These are phyloP conservation scores for Ilyonectria destructans DNA, from an alignment of 2,329 filamentous ascomycete species.

Conservation along the genomic window DNA sequence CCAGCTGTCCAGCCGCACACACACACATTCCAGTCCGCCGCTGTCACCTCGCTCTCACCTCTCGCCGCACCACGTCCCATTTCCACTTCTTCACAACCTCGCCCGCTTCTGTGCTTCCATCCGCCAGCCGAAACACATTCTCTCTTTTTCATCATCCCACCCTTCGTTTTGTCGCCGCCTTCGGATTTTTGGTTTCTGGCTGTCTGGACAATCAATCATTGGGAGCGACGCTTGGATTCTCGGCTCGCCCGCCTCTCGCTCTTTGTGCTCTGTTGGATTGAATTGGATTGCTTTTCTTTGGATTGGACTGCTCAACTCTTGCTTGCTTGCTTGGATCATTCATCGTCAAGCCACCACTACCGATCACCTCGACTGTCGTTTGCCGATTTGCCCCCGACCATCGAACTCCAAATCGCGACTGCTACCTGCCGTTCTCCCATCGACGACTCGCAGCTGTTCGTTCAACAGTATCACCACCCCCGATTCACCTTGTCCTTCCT, in stretches of 20 bases:
- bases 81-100: conserved; percentile 40
- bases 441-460: conserved; percentile 31
- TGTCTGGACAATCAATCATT: conserved; percentile 29
- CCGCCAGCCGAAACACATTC: conserved; percentile 29
- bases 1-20: conserved; percentile 23
- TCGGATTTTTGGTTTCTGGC: conserved; percentile 36
- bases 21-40: conserved; percentile 30
- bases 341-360: conserved; percentile 13
- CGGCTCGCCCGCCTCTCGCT: conserved; percentile 25
- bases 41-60: conserved; percentile 34
- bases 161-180: conserved; percentile 32
- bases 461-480: conserved; percentile 44
- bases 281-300: conserved; percentile 15
- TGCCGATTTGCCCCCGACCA: conserved; percentile 16
- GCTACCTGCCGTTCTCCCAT: conserved; percentile 22
- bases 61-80: conserved; percentile 30
- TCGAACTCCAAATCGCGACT: conserved; percentile 24
- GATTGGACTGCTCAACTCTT: conserved; percentile 18
- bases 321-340: conserved; percentile 16
- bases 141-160: conserved; percentile 26
- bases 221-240: conserved; percentile 13
- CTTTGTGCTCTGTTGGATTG: conserved; percentile 23
- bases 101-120: conserved; percentile 22
- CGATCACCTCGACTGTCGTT: conserved; percentile 22
- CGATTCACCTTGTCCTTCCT: conserved; percentile 37